phyloP scores from a whole-genome alignment of 352 stramenopile species.

The Phytophthora boehmeriae region DNA sequence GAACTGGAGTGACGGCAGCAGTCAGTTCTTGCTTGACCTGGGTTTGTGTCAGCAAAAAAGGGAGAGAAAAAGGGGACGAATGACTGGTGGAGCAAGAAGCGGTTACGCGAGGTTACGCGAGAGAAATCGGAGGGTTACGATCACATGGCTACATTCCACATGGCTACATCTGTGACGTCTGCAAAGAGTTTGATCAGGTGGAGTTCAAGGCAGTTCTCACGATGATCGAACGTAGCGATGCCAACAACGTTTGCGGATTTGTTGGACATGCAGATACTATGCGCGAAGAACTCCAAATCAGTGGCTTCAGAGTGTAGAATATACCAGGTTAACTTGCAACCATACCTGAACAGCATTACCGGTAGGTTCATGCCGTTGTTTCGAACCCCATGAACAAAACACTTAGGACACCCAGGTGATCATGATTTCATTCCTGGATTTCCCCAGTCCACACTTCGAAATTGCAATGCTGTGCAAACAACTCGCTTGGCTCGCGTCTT shows the following conservation, averaged over 20 bases:
- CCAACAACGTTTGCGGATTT: too few species aligned
- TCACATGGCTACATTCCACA: too few species aligned
- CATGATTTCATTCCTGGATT: slow-evolving; percentile 16
- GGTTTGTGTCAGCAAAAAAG: neutral
- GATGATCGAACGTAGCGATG: too few species aligned
- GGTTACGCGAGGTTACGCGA: neutral
- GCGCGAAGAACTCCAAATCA: slow-evolving; percentile 1
- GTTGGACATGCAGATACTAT: too few species aligned
- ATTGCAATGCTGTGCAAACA: slow-evolving; percentile 17
- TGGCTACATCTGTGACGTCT: too few species aligned
- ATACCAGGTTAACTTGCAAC: too few species aligned
- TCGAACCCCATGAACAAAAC: too few species aligned
- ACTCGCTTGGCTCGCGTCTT: slow-evolving; percentile 14
- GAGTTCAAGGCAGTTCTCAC: neutral
- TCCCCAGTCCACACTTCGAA: neutral
- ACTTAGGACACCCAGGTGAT: too few species aligned
- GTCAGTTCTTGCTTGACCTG: neutral
- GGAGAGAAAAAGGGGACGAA: neutral
- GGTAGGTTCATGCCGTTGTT: too few species aligned
- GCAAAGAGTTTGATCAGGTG: too few species aligned
- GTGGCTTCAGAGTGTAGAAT: neutral
- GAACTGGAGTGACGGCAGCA: neutral
- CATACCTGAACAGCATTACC: too few species aligned
- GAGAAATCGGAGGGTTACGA: neutral
- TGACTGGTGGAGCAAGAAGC: neutral